Base-by-base conservation (phyloP, 371 early-diverging fungal genomes). In the Lichtheimia ramosa region DNA sequence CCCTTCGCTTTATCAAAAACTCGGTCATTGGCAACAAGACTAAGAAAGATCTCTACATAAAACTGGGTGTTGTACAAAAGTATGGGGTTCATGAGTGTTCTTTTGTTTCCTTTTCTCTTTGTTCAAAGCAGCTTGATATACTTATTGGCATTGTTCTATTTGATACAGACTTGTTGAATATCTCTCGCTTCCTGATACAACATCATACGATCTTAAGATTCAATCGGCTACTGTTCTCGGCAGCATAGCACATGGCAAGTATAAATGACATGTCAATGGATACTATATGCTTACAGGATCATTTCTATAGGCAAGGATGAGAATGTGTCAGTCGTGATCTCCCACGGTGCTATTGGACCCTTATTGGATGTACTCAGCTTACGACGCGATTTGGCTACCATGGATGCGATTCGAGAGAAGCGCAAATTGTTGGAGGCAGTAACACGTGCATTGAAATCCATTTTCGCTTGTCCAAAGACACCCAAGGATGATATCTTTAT, bases 11-110 rank as follows among this genome's bases (percentile, higher is more conserved):
- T 67, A 91, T 95, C 59, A 92, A 91, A 69, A 95, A 95, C 64
- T 77, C 85, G 41, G 85, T 92, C 61, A 95, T 95, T 69, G 95
- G 95, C 54, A 93, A 92, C 64, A 82, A 79, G 59, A 90, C 91
- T 5, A 92, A 92, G 66, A 94, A 94, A 71, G 87, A 85, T 58
- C 75, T 89, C 14, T 94, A 89, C 59, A 81, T 88, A 54, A 70
- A 80, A 34, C 75, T 88, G 15, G 88, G 87, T 39, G 78, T 91
- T 27, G 79, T 89, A 51, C 77, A 89, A 49, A 84, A 85, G 90
- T 90, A 77, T 23, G 57, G n/a, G 13, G 14, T 40, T 34, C 6
- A n/a, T 39, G 51, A 48, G 27, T 41, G 34, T 27, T 41, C n/a
- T 6, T 53, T 14, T 41, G 13, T 56, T 18, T 18, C 39, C 10